Conservation (phyloP, 2,329 filamentous ascomycete species). For the Beauveria asiatica region DNA sequence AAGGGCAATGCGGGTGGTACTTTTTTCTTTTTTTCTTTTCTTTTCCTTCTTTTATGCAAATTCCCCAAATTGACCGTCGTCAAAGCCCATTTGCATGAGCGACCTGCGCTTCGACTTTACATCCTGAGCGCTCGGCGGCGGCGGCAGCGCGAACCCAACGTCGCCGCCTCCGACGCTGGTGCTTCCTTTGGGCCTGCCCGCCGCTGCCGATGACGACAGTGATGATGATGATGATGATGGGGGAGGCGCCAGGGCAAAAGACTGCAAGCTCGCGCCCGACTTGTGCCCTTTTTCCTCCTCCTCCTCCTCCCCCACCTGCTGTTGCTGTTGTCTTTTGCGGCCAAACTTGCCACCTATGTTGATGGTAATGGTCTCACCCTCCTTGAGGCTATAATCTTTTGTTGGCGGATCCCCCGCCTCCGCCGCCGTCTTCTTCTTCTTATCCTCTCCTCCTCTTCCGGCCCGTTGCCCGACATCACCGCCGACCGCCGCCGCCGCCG, state of each 20-base stretch:
- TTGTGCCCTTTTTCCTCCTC: neutral
- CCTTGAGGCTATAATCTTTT: constrained; percentile 76
- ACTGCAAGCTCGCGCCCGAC: constrained; percentile 29
- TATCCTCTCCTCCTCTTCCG: constrained; percentile 24
- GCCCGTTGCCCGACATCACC: constrained; percentile 25
- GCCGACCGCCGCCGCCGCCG: no score
- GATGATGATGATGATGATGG: constrained; percentile 30
- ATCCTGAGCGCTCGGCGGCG: constrained; percentile 55
- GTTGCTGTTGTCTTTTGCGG: constrained; percentile 24
- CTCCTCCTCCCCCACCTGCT: constrained; percentile 9
- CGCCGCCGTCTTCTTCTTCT: constrained; percentile 23
- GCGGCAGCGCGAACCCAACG: constrained; percentile 49
- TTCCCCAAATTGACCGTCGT: constrained; percentile 83
- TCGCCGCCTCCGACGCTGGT: constrained; percentile 17
- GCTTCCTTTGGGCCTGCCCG: constrained; percentile 14
- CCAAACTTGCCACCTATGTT: constrained; percentile 54
- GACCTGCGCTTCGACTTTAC: constrained; percentile 52
- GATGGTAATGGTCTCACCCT: constrained; percentile 81
- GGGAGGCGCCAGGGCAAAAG: constrained; percentile 70
- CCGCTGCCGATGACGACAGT: constrained; percentile 16
- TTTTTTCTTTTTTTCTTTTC: neutral
- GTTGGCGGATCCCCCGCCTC: constrained; percentile 32
- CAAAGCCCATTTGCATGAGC: constrained; percentile 64
- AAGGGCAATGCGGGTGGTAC: no score
- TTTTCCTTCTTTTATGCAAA: constrained; percentile 44